A percentile compares a stretch with the other conserved stretches of the same genome.
phyloP scores from a whole-genome alignment of 805 yeast genomes.

The Ogataea parapolymorpha region DNA sequence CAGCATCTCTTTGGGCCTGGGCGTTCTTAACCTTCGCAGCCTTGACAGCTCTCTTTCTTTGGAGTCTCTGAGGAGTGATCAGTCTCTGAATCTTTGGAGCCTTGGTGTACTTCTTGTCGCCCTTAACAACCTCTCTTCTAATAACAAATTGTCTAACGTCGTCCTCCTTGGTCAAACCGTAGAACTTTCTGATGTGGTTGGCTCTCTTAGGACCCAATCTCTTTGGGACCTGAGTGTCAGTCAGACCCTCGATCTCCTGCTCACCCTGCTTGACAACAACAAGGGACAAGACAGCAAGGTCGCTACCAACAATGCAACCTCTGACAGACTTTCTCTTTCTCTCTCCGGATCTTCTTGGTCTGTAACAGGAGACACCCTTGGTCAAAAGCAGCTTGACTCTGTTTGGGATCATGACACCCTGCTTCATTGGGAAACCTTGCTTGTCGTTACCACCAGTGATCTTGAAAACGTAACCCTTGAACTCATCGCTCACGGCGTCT shows the following conservation, averaged over 20 bases:
- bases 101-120: constrained; percentile 98
- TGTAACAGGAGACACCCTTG: constrained; percentile 97
- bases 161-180: constrained; percentile 93
- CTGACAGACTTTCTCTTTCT: constrained; percentile 99
- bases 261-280: constrained; percentile 98
- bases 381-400: constrained; percentile 95
- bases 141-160: constrained; percentile 89
- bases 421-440: constrained; percentile 99
- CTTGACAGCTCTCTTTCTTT: constrained; percentile 97
- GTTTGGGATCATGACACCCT: constrained; percentile 99
- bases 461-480: constrained; percentile 98
- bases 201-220: constrained; percentile 99
- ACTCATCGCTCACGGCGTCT: constrained; percentile 96
- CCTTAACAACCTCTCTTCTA: constrained; percentile 98
- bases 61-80: constrained; percentile 98
- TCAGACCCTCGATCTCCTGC: constrained; percentile 89
- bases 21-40: constrained; percentile 94
- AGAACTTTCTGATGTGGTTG: constrained; percentile 99
- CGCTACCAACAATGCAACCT: constrained; percentile 98
- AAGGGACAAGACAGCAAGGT: constrained; percentile 92
- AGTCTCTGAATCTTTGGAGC: constrained; percentile 99
- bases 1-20: constrained; percentile 99
- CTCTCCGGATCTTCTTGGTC: constrained; percentile 99
- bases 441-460: constrained; percentile 99
- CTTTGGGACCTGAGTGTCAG: constrained; percentile 93